Conservation (phyloP, 805 yeast species). For the Dipodascopsis uninucleata region DNA sequence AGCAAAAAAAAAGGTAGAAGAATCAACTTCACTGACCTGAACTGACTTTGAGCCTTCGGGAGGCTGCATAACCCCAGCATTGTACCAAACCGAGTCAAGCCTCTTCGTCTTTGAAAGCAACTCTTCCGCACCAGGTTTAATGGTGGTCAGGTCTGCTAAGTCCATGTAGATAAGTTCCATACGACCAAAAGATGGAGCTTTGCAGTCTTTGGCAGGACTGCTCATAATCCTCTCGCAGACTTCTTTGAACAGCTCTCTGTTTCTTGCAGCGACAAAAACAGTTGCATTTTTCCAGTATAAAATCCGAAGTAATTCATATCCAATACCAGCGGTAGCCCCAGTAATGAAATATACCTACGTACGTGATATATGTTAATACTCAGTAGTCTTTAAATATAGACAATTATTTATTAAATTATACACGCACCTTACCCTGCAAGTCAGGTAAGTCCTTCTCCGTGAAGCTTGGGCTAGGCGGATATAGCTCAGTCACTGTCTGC, state of each 20-base stretch:
- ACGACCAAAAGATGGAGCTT: constrained; percentile 15
- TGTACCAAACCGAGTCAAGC: constrained; percentile 42
- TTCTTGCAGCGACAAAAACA: constrained; percentile 21
- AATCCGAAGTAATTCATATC: constrained; percentile 21
- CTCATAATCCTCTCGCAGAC: constrained; percentile 16
- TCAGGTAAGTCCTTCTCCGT: constrained; percentile 14
- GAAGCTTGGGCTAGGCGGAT: constrained; percentile 12
- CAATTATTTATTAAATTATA: too few relatives aligned
- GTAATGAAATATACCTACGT: constrained; percentile 14
- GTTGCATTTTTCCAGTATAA: constrained; percentile 25
- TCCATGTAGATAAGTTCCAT: constrained; percentile 18
- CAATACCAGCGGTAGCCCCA: constrained; percentile 28
- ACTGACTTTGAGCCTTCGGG: constrained; percentile 39
- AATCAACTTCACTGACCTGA: constrained; percentile 13
- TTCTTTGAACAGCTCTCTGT: constrained; percentile 9
- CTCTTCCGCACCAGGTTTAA: constrained; percentile 40
- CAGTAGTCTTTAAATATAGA: too few relatives aligned
- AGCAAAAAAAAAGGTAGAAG: not conserved
- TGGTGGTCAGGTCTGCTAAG: constrained; percentile 41
- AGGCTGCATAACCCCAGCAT: constrained; percentile 47
- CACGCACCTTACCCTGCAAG: constrained; percentile 17
- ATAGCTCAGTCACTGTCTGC: constrained; percentile 1
- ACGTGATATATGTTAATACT: too few relatives aligned
- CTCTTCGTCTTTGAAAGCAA: constrained; percentile 32
- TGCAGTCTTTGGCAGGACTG: constrained; percentile 9